Conservation (phyloP, 2,329 filamentous ascomycete genomes). For the Diaporthe nobilis region DNA sequence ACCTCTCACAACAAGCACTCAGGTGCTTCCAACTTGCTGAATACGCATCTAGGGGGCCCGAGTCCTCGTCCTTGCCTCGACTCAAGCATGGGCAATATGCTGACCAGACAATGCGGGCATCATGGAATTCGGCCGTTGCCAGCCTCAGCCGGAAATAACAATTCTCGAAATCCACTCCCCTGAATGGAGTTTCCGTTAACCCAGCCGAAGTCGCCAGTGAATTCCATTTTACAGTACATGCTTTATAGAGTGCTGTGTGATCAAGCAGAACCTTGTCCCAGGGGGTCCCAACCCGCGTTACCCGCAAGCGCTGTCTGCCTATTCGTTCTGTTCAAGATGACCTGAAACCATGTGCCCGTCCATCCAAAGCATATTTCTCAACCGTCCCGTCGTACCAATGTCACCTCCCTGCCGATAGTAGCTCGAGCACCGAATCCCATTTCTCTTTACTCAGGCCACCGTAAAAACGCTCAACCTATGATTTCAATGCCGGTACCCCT, state of each 20-base stretch:
- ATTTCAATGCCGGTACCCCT: neutral
- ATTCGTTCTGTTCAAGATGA: neutral
- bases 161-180: neutral
- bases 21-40: neutral
- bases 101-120: neutral
- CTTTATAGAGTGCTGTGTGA: neutral
- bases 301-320: neutral
- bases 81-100: neutral
- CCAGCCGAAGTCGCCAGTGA: neutral
- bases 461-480: neutral
- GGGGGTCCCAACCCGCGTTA: neutral
- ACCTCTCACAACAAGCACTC: neutral
- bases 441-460: neutral
- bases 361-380: neutral
- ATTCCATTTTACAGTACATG: neutral
- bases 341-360: neutral
- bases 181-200: neutral
- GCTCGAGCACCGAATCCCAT: too few relatives aligned
- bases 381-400: neutral
- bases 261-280: neutral
- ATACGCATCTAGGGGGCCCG: neutral
- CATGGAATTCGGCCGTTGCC: neutral
- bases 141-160: neutral
- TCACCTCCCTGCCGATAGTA: neutral
- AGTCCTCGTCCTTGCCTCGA: neutral